phyloP scores from a whole-genome alignment of 768 basidiomycete species.

The Tulasnella sp. region DNA sequence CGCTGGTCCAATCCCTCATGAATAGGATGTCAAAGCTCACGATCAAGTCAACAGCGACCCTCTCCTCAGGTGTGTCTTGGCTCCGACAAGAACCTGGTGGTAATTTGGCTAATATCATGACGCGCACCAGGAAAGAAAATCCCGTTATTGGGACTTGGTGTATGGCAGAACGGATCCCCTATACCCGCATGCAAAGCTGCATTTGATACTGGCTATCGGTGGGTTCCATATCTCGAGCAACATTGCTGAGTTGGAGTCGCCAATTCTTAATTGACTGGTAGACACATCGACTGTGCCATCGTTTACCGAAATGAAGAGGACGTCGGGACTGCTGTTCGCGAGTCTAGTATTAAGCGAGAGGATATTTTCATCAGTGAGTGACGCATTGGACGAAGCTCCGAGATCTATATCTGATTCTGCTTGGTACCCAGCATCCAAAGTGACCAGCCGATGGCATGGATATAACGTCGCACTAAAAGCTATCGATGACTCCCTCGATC shows the following conservation, averaged over 20 bases:
- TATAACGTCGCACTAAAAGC: constrained; percentile 50
- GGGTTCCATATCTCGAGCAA: constrained; percentile 3
- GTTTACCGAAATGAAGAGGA: constrained; percentile 38
- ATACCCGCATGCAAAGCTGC: constrained; percentile 49
- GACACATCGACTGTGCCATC: constrained; percentile 68
- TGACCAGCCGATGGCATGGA: constrained; percentile 45
- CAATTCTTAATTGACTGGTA: constrained; percentile 23
- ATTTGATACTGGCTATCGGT: constrained; percentile 55
- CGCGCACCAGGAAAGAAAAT: constrained; percentile 41
- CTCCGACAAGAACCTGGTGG: neutral
- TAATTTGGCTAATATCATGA: neutral
- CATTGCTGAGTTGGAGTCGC: neutral
- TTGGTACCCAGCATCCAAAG: constrained; percentile 53
- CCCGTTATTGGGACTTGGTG: constrained; percentile 58
- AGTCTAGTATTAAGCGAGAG: constrained; percentile 43
- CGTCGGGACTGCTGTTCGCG: constrained; percentile 22
- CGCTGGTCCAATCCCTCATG: no score
- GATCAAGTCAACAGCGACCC: no score
- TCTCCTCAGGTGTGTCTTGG: neutral
- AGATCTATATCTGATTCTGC: no score
- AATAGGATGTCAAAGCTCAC: no score
- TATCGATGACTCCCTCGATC: constrained; percentile 50
- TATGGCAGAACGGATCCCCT: constrained; percentile 55
- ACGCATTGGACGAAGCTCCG: neutral
- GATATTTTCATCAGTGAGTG: constrained; percentile 62